A percentile compares a stretch with the other conserved stretches of the same genome.
These are phyloP conservation scores for Ricinus communis DNA, from an alignment of 345 rosid genomes.

Conservation along the genomic window DNA sequence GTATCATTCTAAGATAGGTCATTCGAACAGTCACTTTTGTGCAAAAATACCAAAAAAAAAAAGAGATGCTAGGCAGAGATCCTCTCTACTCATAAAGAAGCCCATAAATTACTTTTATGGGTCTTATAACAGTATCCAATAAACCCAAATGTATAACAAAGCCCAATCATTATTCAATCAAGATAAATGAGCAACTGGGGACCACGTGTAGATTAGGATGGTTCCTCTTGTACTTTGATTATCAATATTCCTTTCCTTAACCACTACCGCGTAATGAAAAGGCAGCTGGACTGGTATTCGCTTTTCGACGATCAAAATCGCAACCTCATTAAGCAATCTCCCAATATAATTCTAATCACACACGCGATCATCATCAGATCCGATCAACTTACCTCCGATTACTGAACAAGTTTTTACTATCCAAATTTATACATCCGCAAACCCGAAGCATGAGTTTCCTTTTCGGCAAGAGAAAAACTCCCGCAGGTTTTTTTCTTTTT, in stretches of 20 bases:
- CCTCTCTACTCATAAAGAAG: too few species aligned
- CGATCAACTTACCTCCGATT: not conserved
- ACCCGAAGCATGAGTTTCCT: slow-evolving; percentile 62
- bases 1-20: too few species aligned
- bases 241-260: not conserved
- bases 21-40: too few species aligned
- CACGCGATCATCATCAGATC: not conserved
- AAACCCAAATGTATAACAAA: too few species aligned
- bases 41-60: too few species aligned
- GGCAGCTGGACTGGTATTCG: not conserved
- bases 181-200: too few species aligned
- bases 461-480: slow-evolving; percentile 71
- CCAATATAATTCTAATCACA: not conserved
- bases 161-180: too few species aligned
- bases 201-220: not conserved
- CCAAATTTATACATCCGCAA: not conserved
- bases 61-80: too few species aligned
- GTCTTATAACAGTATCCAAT: too few species aligned
- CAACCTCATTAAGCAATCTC: not conserved
- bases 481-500: slow-evolving; percentile 47
- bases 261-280: slow-evolving; percentile 9
- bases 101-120: too few species aligned
- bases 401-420: not conserved
- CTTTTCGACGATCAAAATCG: not conserved
- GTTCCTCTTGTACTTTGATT: not conserved